Evolutionary conservation across 2,329 filamentous ascomycete species (phyloP).

Genomic region (Thelonectria rubi): DNA sequence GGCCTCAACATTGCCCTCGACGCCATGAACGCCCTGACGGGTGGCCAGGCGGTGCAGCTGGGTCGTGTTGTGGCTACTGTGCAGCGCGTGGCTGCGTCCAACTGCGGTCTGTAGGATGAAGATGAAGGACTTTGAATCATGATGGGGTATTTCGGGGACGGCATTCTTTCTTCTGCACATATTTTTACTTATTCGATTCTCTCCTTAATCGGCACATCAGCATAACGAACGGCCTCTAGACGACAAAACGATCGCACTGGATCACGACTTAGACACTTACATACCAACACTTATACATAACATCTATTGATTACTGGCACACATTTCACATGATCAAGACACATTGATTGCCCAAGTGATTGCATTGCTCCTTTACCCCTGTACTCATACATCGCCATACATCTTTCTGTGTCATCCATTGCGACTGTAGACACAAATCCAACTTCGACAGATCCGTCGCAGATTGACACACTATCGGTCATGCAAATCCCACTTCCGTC

Average conservation of each 20-base stretch:
- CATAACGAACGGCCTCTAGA: constrained; percentile 38
- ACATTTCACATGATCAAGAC: no score
- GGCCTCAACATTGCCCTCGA: constrained; percentile 65
- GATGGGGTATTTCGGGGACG: neutral
- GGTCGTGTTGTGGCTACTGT: constrained; percentile 61
- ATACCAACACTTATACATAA: neutral
- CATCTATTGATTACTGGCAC: neutral
- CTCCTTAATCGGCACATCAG: constrained; percentile 40
- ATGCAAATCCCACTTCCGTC: no score
- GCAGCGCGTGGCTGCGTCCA: constrained; percentile 28
- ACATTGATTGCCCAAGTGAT: no score
- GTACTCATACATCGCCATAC: no score
- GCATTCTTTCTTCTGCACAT: neutral
- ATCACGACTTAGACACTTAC: constrained; percentile 32
- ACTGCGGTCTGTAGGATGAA: constrained; percentile 52
- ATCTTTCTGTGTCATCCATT: no score
- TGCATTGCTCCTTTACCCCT: no score
- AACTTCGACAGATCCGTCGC: no score
- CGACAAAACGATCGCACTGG: constrained; percentile 31
- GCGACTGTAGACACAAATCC: no score
- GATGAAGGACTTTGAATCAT: constrained; percentile 11
- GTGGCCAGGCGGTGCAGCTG: constrained; percentile 57
- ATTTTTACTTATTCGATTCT: constrained; percentile 29
- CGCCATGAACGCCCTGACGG: constrained; percentile 66
- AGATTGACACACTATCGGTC: no score